Conservation (phyloP, 345 rosid genomes). For the Aquilaria sinensis region DNA sequence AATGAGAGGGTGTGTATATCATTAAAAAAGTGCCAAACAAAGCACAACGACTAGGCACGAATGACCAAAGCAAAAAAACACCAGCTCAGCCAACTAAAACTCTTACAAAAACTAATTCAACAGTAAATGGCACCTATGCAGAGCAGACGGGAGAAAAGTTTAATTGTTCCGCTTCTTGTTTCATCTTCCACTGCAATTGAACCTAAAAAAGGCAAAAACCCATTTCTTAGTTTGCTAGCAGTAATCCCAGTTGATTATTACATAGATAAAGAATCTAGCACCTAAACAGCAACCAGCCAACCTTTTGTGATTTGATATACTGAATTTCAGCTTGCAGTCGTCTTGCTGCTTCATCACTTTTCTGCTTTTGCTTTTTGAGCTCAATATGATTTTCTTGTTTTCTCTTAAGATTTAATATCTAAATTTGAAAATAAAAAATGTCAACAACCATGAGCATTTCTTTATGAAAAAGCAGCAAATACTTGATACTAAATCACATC, state of each 20-base stretch:
- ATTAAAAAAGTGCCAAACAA: too few relatives aligned
- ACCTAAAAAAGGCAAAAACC: constrained; percentile 37
- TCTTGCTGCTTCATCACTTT: constrained; percentile 90
- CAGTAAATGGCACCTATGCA: too few relatives aligned
- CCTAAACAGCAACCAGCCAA: constrained; percentile 3
- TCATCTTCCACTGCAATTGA: constrained; percentile 92
- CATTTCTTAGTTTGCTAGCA: too few relatives aligned
- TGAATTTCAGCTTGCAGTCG: constrained; percentile 94
- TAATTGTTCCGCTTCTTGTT: constrained; percentile 97
- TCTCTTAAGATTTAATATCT: constrained; percentile 91
- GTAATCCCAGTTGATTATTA: too few relatives aligned
- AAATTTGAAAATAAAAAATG: not conserved
- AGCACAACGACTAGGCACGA: too few relatives aligned
- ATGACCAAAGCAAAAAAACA: too few relatives aligned
- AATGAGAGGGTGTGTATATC: too few relatives aligned
- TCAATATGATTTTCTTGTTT: constrained; percentile 97
- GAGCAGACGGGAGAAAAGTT: too few relatives aligned
- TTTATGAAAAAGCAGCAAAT: not conserved
- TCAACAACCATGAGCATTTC: not conserved
- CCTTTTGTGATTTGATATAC: constrained; percentile 94
- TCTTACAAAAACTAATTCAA: too few relatives aligned
- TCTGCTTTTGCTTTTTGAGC: constrained; percentile 90
- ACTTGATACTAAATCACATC: not conserved
- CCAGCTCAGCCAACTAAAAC: too few relatives aligned
- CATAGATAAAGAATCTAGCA: too few relatives aligned